Conservation (phyloP, 768 basidiomycete species). For the Lactifluus volemus region DNA sequence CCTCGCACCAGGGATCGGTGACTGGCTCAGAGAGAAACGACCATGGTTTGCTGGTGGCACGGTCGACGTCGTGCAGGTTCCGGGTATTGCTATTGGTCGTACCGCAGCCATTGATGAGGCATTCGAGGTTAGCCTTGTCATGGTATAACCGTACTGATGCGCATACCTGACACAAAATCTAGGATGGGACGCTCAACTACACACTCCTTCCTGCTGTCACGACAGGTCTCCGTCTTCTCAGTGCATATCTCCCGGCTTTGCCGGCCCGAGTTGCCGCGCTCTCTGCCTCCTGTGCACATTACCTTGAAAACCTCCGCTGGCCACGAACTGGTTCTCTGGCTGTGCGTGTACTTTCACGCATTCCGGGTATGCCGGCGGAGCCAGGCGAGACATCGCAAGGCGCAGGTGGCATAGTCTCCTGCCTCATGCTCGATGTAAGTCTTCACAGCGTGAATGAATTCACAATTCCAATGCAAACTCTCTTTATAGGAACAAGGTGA, state of each 20-base stretch:
- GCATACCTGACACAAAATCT: conserved; percentile 1
- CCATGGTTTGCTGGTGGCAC: conserved; percentile 86
- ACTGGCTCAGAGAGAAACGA: conserved; percentile 48
- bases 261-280: conserved; percentile 67
- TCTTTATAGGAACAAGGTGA: conserved; percentile 7
- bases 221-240: conserved; percentile 67
- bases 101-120: conserved; percentile 54
- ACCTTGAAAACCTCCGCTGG: conserved; percentile 52
- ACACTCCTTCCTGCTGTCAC: conserved; percentile 69
- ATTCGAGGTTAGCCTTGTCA: conserved; percentile 52
- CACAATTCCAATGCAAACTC: background rate
- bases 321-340: conserved; percentile 47
- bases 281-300: conserved; percentile 48
- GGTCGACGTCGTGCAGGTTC: conserved; percentile 77
- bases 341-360: conserved; percentile 57
- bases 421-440: conserved; percentile 15
- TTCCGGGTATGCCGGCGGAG: conserved; percentile 29
- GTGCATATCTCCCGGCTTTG: conserved; percentile 71
- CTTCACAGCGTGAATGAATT: too few relatives aligned
- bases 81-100: conserved; percentile 58
- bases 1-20: conserved; percentile 38
- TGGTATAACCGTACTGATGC: background rate
- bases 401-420: conserved; percentile 14
- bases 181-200: conserved; percentile 87
- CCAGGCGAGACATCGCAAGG: conserved; percentile 10